Base-by-base conservation (phyloP, 495 filamentous ascomycete genomes). In the Annulohypoxylon maeteangense region DNA sequence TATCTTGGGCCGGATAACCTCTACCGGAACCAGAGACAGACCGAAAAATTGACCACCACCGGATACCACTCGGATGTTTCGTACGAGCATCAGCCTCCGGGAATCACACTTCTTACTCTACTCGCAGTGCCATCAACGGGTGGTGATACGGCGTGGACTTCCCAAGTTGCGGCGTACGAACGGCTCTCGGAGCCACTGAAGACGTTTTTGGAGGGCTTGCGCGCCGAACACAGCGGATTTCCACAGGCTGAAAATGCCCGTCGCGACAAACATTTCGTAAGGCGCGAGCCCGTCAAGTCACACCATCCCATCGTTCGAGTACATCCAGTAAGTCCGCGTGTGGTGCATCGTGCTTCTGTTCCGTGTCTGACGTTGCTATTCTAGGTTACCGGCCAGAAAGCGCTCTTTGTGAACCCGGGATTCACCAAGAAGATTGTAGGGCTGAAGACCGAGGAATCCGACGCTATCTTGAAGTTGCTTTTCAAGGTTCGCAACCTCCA, bases 351-450 rank as follows among this genome's bases (percentile, higher is more conserved):
- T 18, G 0, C 29, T 34, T 7, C 18, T 38, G 16, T 16, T 34
- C 11, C 4, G 31, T 25, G 3, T 18, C 62, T 76, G 48, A 75
- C 31, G 20, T 34, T 7, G 2, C 23, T 20, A 7, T 32, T 22
- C 22, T 22, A 81, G 62, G 91, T 90, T 1, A 93, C 92, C 0
- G 91, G 91, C 32, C 88, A 91, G 83, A 94, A 93, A 76, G 90
- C 90, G 20, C 82, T 95, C 6, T 95, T 92, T 75, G 82, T 92
- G 74, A 93, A 93, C 75, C 90, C 90, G 4, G 92, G 92, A 29
- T 95, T 94, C 77, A 90, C 92, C 58, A 93, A 89, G 70, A 85
- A 87, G 54, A 92, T 94, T 62, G 82, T 91, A 20, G 92, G 92
- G 0, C 76, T 94, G 16, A 90, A 90, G 51, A 88, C 90, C 32